Conservation (phyloP, 2,329 filamentous ascomycete species). For the Xylaria sp. region DNA sequence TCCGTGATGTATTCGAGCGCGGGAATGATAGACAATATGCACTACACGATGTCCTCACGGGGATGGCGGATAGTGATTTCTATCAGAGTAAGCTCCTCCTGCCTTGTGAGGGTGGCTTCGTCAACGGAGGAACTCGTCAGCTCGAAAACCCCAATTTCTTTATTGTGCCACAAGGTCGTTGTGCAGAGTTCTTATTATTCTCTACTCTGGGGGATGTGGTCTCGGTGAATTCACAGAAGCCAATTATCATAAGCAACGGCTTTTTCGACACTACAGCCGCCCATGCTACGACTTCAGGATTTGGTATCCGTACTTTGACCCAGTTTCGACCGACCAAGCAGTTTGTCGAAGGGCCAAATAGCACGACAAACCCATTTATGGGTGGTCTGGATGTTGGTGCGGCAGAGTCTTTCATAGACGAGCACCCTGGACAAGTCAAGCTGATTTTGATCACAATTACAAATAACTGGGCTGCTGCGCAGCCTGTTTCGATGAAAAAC, state of each 20-base stretch:
- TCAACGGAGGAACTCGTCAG: conserved; percentile 39
- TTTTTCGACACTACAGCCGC: conserved; percentile 44
- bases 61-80: conserved; percentile 26
- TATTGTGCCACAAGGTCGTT: conserved; percentile 44
- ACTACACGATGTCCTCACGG: conserved; percentile 25
- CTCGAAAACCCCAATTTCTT: conserved; percentile 42
- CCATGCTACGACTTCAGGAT: conserved; percentile 38
- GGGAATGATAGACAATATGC: conserved; percentile 32
- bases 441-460: conserved; percentile 45
- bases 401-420: conserved; percentile 31
- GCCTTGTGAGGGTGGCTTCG: conserved; percentile 36
- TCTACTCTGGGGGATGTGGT: conserved; percentile 34
- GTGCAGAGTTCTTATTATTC: conserved; percentile 43
- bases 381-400: conserved; percentile 39
- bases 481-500: conserved; percentile 45
- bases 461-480: conserved; percentile 43
- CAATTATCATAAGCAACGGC: conserved; percentile 40
- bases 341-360: conserved; percentile 35
- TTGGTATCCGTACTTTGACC: conserved; percentile 38
- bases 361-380: conserved; percentile 38
- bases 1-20: conserved; percentile 44
- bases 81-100: conserved; percentile 33
- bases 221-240: not conserved
- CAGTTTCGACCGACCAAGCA: conserved; percentile 35
- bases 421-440: conserved; percentile 24